phyloP scores from a whole-genome alignment of 176 grass and related monocot species.

The Panicum miliaceum region DNA sequence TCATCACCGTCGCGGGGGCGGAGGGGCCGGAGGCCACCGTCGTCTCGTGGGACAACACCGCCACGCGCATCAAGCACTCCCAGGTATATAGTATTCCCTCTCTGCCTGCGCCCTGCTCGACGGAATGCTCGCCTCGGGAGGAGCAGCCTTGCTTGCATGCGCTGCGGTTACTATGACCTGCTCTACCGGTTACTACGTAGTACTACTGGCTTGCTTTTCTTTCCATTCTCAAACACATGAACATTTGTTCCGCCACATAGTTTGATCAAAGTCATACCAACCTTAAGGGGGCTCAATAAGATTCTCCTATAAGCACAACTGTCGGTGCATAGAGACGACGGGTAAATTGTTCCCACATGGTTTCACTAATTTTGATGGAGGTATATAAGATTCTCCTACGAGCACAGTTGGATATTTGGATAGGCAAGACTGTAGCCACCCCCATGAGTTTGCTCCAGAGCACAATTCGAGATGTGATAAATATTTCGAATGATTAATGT shows the following conservation, averaged over 20 bases:
- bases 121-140: constrained; percentile 10
- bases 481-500: background rate
- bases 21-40: constrained; percentile 69
- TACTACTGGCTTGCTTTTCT: too few relatives aligned
- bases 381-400: background rate
- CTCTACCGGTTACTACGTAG: background rate
- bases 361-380: background rate
- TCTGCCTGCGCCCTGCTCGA: constrained; percentile 32
- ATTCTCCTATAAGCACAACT: background rate
- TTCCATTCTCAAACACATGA: background rate
- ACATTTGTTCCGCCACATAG: background rate
- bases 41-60: constrained; percentile 91
- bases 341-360: background rate
- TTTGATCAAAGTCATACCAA: background rate
- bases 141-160: background rate
- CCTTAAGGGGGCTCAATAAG: background rate
- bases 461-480: background rate
- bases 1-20: constrained; percentile 76
- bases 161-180: background rate
- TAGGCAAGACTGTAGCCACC: background rate
- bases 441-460: background rate
- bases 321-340: background rate
- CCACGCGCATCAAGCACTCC: constrained; percentile 77
- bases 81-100: constrained; percentile 46
- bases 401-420: background rate